A percentile compares a stretch with the other conserved stretches of the same genome.
Evolutionary conservation across 257 asterid genomes (phyloP).

Genomic region (Lycium ferocissimum): DNA sequence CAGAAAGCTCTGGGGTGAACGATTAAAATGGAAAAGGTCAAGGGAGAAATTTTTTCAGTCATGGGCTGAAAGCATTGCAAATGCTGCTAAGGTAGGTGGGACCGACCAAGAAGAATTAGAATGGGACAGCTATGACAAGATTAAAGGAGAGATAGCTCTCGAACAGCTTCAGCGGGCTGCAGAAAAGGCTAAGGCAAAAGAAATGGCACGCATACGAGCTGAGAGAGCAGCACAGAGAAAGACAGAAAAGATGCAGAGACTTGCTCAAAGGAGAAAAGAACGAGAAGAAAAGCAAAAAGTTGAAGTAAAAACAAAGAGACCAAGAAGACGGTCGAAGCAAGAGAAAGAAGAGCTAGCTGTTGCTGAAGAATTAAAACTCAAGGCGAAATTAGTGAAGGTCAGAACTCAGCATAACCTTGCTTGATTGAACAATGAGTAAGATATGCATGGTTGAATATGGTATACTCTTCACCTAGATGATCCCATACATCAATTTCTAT

Average conservation of each 20-base stretch:
- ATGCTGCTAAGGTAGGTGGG: constrained; percentile 79
- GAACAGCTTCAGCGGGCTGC: constrained; percentile 49
- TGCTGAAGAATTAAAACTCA: constrained; percentile 66
- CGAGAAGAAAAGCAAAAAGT: constrained; percentile 53
- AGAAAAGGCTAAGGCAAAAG: constrained; percentile 62
- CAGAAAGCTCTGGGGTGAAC: constrained; percentile 66
- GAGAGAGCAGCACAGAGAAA: constrained; percentile 60
- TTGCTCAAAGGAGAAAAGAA: constrained; percentile 61
- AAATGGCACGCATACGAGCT: constrained; percentile 50
- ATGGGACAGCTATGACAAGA: constrained; percentile 82
- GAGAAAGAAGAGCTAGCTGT: constrained; percentile 65
- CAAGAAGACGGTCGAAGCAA: constrained; percentile 63
- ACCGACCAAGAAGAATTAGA: constrained; percentile 72
- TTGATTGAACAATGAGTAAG: background rate
- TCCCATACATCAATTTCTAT: background rate
- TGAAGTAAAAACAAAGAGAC: constrained; percentile 45
- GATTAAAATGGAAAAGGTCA: constrained; percentile 75
- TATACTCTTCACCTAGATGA: background rate
- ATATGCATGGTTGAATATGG: constrained; percentile 8
- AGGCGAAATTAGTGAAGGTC: constrained; percentile 85
- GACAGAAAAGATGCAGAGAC: constrained; percentile 56
- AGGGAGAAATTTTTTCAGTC: constrained; percentile 62
- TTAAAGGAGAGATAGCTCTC: constrained; percentile 58
- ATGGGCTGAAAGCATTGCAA: constrained; percentile 81
- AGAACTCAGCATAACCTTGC: background rate